These are phyloP conservation scores for Coemansia sp. DNA, from an alignment of 192 early-diverging fungal genomes.

Conservation along the genomic window DNA sequence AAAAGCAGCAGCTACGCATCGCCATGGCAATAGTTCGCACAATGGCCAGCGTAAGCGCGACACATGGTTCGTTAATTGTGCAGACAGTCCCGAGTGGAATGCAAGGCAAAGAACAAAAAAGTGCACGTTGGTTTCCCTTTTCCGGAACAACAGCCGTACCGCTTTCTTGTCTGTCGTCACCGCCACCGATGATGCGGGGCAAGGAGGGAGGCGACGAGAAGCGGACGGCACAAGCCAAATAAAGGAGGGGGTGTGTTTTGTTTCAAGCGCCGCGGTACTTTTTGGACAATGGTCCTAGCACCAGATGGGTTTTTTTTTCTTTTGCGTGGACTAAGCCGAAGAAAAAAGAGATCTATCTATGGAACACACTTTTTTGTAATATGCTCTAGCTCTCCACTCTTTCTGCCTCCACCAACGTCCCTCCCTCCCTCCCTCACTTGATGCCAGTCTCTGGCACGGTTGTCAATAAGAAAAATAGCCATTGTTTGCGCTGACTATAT, in stretches of 20 bases:
- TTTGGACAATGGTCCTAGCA: constrained; percentile 1
- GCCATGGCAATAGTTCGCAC: background rate
- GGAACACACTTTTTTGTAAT: background rate
- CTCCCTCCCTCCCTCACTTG: constrained; percentile 7
- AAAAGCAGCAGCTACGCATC: background rate
- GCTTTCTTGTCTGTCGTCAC: background rate
- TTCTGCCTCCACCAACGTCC: constrained; percentile 3
- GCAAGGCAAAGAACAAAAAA: background rate
- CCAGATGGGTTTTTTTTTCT: background rate
- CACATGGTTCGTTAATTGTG: background rate
- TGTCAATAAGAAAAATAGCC: background rate
- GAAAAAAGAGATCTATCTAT: background rate
- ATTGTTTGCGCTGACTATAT: background rate
- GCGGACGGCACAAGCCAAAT: background rate
- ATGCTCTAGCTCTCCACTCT: constrained; percentile 9
- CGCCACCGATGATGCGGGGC: constrained; percentile 7
- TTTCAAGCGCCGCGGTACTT: too few species aligned
- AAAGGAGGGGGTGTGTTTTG: background rate
- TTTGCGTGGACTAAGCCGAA: background rate
- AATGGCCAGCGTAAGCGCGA: background rate
- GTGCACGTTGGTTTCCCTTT: background rate
- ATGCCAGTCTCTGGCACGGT: background rate
- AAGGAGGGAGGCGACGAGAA: constrained; percentile 2
- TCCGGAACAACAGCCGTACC: background rate
- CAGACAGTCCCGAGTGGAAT: background rate